Conservation (phyloP, 139 green algal species). For the Volvox reticuliferus region DNA sequence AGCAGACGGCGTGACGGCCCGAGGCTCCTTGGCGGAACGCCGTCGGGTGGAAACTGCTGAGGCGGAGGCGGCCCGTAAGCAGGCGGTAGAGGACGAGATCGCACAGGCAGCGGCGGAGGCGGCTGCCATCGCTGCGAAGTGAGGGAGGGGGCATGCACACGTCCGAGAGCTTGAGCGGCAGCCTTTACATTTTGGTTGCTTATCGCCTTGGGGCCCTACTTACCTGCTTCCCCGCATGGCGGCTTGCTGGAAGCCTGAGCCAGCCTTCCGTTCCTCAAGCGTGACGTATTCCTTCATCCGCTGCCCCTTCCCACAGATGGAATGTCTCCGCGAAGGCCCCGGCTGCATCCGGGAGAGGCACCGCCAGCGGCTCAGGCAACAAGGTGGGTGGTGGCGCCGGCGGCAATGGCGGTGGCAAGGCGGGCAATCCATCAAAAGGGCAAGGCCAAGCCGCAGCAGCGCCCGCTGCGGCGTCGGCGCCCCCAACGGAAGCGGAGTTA, state of each 20-base stretch:
- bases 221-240: too few relatives aligned
- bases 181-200: too few relatives aligned
- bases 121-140: conserved; percentile 61
- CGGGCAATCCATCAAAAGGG: conserved; percentile 2
- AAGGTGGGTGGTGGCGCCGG: conserved; percentile 44
- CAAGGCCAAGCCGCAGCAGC: conserved; percentile 3
- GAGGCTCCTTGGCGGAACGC: conserved; percentile 37
- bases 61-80: conserved; percentile 16
- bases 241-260: too few relatives aligned
- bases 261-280: too few relatives aligned
- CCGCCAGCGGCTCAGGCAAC: not conserved
- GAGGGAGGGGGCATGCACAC: not conserved
- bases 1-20: conserved; percentile 42
- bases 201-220: too few relatives aligned
- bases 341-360: not conserved
- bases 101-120: conserved; percentile 65
- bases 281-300: too few relatives aligned
- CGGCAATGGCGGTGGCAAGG: conserved; percentile 10
- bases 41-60: not conserved
- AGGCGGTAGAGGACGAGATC: conserved; percentile 74
- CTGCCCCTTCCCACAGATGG: not conserved
- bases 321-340: not conserved
- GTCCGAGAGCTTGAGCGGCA: too few relatives aligned
- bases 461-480: conserved; percentile 21
- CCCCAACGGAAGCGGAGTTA: conserved; percentile 64